Conservation (phyloP, 164 flowering plant species). For the Saururus chinensis region DNA sequence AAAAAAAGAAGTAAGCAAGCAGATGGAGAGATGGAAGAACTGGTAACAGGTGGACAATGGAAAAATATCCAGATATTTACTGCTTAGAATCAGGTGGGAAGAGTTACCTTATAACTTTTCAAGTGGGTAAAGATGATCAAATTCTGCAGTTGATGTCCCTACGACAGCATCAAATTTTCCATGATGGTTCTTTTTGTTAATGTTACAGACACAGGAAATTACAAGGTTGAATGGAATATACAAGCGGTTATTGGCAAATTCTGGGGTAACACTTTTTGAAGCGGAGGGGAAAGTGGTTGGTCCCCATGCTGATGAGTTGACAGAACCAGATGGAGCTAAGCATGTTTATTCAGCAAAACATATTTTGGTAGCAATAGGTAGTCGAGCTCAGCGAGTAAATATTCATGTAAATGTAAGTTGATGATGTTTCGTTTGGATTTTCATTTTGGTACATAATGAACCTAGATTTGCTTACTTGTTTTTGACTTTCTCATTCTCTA, state of each 20-base stretch:
- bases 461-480: not conserved
- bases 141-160: not conserved
- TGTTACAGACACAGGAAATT: slow-evolving; percentile 76
- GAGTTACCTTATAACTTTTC: no score
- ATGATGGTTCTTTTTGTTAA: slow-evolving; percentile 4
- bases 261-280: slow-evolving; percentile 90
- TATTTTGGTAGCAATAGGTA: slow-evolving; percentile 92
- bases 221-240: slow-evolving; percentile 76
- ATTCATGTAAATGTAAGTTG: slow-evolving; percentile 75
- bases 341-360: slow-evolving; percentile 68
- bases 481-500: not conserved
- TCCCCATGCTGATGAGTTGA: slow-evolving; percentile 87
- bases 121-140: not conserved
- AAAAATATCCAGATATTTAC: no score
- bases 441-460: not conserved
- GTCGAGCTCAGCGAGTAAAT: slow-evolving; percentile 64
- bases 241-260: slow-evolving; percentile 69
- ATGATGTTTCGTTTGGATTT: not conserved
- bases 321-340: slow-evolving; percentile 79
- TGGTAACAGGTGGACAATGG: not conserved
- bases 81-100: no score
- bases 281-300: slow-evolving; percentile 86
- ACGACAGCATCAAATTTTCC: not conserved
- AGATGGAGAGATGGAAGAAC: not conserved
- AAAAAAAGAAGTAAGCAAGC: not conserved